phyloP scores from a whole-genome alignment of 75 land plant genomes.

The Sequoia sempervirens region DNA sequence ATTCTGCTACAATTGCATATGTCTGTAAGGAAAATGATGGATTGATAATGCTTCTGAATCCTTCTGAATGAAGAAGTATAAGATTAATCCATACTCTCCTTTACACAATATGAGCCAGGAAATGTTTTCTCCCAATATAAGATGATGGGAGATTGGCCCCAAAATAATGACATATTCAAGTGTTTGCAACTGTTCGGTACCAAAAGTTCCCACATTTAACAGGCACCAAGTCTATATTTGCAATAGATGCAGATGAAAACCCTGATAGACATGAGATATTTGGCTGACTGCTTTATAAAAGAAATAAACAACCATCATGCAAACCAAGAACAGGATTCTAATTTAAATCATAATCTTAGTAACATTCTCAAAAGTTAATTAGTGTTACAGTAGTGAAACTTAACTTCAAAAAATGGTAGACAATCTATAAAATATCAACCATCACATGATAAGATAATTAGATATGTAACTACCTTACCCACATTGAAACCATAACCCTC shows the following conservation, averaged over 20 bases:
- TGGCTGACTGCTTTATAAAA: background rate
- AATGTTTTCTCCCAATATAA: background rate
- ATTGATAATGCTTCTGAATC: background rate
- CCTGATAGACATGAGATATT: background rate
- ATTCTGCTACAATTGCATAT: background rate
- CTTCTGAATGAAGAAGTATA: background rate
- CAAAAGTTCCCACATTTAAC: background rate
- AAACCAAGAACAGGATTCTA: background rate
- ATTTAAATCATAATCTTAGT: background rate
- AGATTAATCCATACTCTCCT: background rate
- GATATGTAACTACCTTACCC: background rate
- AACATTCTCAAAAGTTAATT: background rate
- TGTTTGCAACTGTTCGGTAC: background rate
- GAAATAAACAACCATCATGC: background rate
- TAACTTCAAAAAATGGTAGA: background rate
- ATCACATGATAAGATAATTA: background rate
- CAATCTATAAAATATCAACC: conserved; percentile 1
- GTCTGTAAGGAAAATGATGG: background rate
- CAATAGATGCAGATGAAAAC: background rate
- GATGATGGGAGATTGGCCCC: background rate
- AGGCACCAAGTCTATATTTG: background rate
- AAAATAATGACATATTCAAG: background rate
- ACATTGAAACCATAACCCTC: background rate
- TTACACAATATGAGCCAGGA: background rate
- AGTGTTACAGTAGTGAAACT: background rate